Evolutionary conservation across 2,329 filamentous ascomycete genomes (phyloP).

Genomic region (Botryotinia globosa): DNA sequence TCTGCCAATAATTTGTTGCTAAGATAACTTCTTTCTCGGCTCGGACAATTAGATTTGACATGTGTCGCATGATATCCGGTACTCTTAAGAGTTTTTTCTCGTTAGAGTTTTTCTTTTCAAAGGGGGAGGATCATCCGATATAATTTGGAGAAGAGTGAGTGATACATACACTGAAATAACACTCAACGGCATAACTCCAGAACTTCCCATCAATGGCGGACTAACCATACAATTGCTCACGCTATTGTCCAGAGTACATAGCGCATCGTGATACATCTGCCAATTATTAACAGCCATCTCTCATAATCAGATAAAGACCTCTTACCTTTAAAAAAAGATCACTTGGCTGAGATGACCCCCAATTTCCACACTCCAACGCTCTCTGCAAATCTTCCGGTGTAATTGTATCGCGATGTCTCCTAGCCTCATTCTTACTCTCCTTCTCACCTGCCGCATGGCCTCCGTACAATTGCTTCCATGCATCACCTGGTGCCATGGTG

Average conservation of each 20-base stretch:
- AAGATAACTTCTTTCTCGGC: conserved; percentile 72
- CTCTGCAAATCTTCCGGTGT: conserved; percentile 48
- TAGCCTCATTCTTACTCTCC: conserved; percentile 27
- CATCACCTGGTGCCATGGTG: conserved; percentile 49
- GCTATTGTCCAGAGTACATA: conserved; percentile 31
- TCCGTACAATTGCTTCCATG: conserved; percentile 56
- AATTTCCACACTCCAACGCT: conserved; percentile 62
- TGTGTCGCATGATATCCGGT: conserved; percentile 70
- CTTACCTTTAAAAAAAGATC: conserved; percentile 62
- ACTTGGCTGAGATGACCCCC: conserved; percentile 61
- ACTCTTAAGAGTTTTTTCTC: conserved; percentile 44
- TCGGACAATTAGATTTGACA: conserved; percentile 71
- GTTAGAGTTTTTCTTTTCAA: conserved; percentile 2
- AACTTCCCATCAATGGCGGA: conserved; percentile 57
- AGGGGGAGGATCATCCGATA: neutral
- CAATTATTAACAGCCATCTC: conserved; percentile 14
- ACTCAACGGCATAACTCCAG: conserved; percentile 64
- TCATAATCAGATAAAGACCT: neutral
- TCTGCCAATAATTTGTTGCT: conserved; percentile 71
- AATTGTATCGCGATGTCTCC: conserved; percentile 25
- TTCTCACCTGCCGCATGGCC: conserved; percentile 26
- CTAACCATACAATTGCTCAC: conserved; percentile 49
- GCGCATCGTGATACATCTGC: conserved; percentile 35
- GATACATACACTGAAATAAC: conserved; percentile 57
- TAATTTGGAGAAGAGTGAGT: neutral